Evolutionary conservation across 495 filamentous ascomycete genomes (phyloP), one percentile per base, ranked within the genome.

Genomic region (Penicillium paradoxum): DNA sequence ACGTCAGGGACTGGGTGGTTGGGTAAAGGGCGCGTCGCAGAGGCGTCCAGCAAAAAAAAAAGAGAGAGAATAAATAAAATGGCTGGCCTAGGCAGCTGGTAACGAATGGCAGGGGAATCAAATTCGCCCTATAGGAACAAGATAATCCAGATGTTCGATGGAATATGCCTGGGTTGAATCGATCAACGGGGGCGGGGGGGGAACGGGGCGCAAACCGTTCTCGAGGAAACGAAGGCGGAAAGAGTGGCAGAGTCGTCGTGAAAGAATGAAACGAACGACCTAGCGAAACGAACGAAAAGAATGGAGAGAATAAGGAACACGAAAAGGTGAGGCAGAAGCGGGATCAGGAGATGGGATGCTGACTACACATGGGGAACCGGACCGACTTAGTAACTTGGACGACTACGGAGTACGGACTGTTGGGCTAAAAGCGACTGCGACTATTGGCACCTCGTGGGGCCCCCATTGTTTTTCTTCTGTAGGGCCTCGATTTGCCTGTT

Each of bases 221-320:
- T 37, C 60, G 53, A 54, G 46, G 54, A 70, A 68, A 52, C 54
- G 60, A 71, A 50, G 56, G 48, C 21, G 53, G 55, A 67, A 65
- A 51, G 64, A 65, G 64, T 49, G 64, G 51, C 58, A 65, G 34
- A 48, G 52, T 61, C 64, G 66, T 63, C 67, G 69, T 70, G 57
- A 73, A 73, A 68, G 71, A 73, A 69, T 73, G 72, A 65, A 73
- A 73, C 71, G 70, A 69, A 51, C 64, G 66, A 67, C 62, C 60
- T 61, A 34, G 57, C 53, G 51, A 53, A 55, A 67, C 24, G 59
- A 43, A 63, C 43, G 43, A 58, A 57, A 64, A 29, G 54, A 58
- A 58, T 33, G 51, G 41, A 53, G 58, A 58, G 45, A 56, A 57
- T 57, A 58, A 45, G 64, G 60, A 36, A 58, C 32, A 62, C 45